Evolutionary conservation across 352 stramenopile species (phyloP), one percentile per base, ranked within the genome.

Genomic region (Globisporangium cederbergense): DNA sequence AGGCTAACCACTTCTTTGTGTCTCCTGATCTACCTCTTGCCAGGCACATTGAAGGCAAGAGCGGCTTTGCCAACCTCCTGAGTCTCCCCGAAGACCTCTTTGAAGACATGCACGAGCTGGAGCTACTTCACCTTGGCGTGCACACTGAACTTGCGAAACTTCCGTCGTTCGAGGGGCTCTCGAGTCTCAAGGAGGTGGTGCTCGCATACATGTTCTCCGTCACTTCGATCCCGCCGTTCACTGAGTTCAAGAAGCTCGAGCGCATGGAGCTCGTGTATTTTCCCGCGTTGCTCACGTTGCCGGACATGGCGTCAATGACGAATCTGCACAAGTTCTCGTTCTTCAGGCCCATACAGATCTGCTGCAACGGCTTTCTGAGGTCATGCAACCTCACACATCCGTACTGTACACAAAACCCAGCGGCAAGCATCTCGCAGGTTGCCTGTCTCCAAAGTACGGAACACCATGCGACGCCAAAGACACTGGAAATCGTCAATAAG

Each of bases 111-210:
- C 40, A 51, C 0, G 60, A 71, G 3, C 59, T 89, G 16, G 65
- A 59, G 0, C 77, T 74, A 25, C 58, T 89, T 0, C 71, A 83
- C 32, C 46, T 88, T 0, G 73, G 76, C 5, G 18, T 66, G 2
- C 74, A 83, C 34, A 36, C 32, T 5, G 20, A 57, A 0, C 30
- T 86, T 4, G 68, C 77, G 32, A 25, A 57, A 0, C 30, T 86
- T 4, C 70, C 77, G 10, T 63, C 67, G 3, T 66, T 88, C 25
- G 28, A 63, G 18, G 64, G 70, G 1, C 63, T 75, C 0, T 55
- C 57, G 0, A 77, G 67, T 18, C 50, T 86, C 11, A 64, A 72
- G n/a, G 73, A 61, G 13, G 28, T 86, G 4, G 40, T 66, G 10
- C 36, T 88, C n/a, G 65, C 60, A 18, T 50, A 66, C 1, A 43